These are phyloP conservation scores for Cryptococcus sp. DNA, from an alignment of 1,284 basidiomycete genomes.

Conservation along the genomic window DNA sequence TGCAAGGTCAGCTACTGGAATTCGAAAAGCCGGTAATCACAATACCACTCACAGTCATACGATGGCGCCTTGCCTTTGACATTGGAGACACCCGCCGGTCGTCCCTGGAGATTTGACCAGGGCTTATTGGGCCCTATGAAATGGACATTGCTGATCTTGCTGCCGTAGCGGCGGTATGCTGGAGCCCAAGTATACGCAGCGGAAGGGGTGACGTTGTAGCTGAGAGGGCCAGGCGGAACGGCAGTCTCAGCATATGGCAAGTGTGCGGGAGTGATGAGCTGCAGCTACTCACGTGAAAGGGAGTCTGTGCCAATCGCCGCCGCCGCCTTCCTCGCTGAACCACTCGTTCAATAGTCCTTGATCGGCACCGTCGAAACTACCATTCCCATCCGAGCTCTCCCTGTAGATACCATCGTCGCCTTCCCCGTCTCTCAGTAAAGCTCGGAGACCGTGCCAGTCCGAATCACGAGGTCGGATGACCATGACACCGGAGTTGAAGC, in stretches of 20 bases:
- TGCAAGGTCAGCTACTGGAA: constrained; percentile 13
- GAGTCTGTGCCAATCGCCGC: constrained; percentile 81
- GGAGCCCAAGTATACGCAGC: constrained; percentile 97
- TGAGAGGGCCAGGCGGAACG: constrained; percentile 10
- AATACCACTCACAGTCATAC: constrained; percentile 48
- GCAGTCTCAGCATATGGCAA: background rate
- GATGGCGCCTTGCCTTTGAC: constrained; percentile 35
- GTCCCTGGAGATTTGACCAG: constrained; percentile 73
- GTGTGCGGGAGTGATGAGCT: too few species aligned
- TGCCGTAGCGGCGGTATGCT: constrained; percentile 89
- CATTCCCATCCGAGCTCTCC: constrained; percentile 56
- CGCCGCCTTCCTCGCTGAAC: constrained; percentile 63
- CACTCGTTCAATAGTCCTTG: constrained; percentile 95
- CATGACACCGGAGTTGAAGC: constrained; percentile 96
- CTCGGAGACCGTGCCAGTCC: constrained; percentile 75
- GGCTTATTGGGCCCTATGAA: constrained; percentile 95
- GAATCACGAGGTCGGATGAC: constrained; percentile 77
- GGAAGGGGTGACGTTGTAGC: constrained; percentile 96
- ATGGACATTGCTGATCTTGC: constrained; percentile 84
- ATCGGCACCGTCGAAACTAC: constrained; percentile 96
- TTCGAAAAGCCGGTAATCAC: constrained; percentile 2
- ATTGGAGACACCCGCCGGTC: constrained; percentile 58
- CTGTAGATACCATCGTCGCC: constrained; percentile 57
- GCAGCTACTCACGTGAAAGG: constrained; percentile 66
- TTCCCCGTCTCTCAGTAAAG: constrained; percentile 55